Evolutionary conservation across 176 grass and related monocot species (phyloP).

Genomic region (Eleusine indica): DNA sequence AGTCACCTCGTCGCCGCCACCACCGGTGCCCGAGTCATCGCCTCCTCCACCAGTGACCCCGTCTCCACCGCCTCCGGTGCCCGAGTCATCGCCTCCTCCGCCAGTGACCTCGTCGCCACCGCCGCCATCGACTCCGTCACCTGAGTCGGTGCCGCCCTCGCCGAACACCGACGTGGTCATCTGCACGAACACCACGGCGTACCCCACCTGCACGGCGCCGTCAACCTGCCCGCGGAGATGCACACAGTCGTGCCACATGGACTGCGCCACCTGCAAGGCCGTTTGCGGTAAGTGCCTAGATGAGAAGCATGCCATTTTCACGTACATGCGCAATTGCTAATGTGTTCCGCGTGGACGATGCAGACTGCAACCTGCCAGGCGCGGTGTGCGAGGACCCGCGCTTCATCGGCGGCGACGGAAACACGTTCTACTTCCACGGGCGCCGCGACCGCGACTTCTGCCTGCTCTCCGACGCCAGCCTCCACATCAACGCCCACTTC

Average conservation of each 20-base stretch:
- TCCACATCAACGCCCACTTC: constrained; percentile 48
- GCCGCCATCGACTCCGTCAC: neutral
- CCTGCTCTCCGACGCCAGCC: constrained; percentile 36
- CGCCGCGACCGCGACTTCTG: constrained; percentile 31
- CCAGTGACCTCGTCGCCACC: neutral
- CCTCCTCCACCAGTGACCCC: neutral
- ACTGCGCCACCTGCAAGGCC: constrained; percentile 14
- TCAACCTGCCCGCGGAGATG: constrained; percentile 11
- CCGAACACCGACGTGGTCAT: constrained; percentile 10
- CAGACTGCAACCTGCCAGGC: constrained; percentile 18
- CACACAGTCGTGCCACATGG: constrained; percentile 23
- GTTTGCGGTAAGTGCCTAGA: neutral
- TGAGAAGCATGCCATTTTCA: neutral
- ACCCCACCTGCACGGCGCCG: constrained; percentile 21
- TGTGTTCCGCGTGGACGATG: too few relatives aligned
- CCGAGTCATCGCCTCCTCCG: neutral
- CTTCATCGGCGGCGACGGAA: constrained; percentile 47
- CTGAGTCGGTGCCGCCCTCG: neutral
- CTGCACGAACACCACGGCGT: constrained; percentile 12
- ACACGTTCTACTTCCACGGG: constrained; percentile 48
- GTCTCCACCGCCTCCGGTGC: neutral
- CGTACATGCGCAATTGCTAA: neutral
- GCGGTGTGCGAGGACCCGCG: constrained; percentile 38
- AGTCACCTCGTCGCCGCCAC: neutral
- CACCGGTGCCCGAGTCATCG: neutral